phyloP scores from a whole-genome alignment of 179 eudicot genomes.

The Nepenthes alata region DNA sequence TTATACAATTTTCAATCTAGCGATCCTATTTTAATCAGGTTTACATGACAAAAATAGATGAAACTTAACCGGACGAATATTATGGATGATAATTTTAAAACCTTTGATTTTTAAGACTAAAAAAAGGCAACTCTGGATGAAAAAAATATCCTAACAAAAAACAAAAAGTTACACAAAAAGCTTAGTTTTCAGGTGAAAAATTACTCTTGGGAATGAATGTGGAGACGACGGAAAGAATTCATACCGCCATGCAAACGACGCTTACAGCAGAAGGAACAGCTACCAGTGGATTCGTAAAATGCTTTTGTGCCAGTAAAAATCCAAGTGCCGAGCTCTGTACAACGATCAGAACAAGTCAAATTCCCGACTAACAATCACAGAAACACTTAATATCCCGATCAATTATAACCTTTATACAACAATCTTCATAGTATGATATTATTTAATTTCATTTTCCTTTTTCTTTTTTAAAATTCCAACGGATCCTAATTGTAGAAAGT shows the following conservation, averaged over 20 bases:
- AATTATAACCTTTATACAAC: not conserved
- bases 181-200: no score
- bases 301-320: slow-evolving; percentile 88
- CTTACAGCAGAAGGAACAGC: slow-evolving; percentile 96
- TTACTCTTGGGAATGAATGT: no score
- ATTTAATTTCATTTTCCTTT: not conserved
- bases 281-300: slow-evolving; percentile 89
- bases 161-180: no score
- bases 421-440: not conserved
- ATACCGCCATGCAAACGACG: slow-evolving; percentile 95
- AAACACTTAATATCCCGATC: not conserved
- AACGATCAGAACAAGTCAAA: not conserved
- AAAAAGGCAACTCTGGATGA: no score
- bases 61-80: not conserved
- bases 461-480: not conserved
- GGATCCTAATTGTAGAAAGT: no score
- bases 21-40: no score
- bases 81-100: not conserved
- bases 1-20: no score
- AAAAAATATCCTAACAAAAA: no score
- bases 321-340: slow-evolving; percentile 95
- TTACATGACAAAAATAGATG: no score
- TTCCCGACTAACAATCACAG: no score
- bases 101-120: no score
- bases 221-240: slow-evolving; percentile 2